Evolutionary conservation across 257 asterid genomes (phyloP).

Genomic region (Nicotiana sylvestris): DNA sequence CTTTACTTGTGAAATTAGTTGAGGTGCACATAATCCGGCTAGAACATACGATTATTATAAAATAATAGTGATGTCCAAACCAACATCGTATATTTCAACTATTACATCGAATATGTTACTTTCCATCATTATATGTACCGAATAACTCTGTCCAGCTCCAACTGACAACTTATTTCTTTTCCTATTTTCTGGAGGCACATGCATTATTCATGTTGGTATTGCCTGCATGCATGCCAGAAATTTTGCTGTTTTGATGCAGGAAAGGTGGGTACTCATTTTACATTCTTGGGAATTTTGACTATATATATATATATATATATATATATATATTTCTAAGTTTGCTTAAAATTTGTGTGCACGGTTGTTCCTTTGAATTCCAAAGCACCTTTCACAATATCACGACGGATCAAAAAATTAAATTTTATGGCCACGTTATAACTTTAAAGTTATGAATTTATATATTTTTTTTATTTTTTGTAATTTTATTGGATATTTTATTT

Average conservation of each 20-base stretch:
- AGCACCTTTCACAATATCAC: neutral
- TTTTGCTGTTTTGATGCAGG: neutral
- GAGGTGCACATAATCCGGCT: no score
- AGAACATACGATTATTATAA: no score
- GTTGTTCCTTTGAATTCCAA: neutral
- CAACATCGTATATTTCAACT: neutral
- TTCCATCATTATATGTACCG: neutral
- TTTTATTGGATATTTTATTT: no score
- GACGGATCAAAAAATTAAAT: no score
- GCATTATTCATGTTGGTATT: neutral
- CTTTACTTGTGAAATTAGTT: no score
- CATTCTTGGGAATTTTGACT: neutral
- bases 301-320: neutral
- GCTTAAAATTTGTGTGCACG: neutral
- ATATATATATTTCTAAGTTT: neutral
- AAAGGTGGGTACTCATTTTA: neutral
- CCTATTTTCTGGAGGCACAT: neutral
- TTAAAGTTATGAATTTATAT: no score
- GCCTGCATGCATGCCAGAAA: neutral
- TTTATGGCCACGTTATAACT: no score
- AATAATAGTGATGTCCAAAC: no score
- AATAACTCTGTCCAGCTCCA: neutral
- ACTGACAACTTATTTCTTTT: neutral
- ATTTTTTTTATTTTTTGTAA: no score
- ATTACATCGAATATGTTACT: neutral